These are phyloP conservation scores for Polyrhizophydium stewartii DNA, from an alignment of 371 early-diverging fungal species.

Conservation along the genomic window DNA sequence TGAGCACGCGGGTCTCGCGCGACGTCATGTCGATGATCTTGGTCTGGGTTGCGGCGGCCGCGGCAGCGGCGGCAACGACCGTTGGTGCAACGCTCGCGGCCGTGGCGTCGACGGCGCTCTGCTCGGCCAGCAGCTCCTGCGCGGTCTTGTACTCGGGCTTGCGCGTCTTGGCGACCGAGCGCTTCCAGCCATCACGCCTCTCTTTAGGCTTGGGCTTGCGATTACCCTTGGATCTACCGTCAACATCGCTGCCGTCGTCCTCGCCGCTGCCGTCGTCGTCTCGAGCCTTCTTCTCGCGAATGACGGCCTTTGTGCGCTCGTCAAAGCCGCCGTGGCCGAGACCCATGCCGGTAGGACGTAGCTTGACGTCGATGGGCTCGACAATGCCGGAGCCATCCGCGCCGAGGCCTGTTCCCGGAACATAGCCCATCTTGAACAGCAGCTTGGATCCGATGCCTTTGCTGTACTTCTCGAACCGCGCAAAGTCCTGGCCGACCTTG, in stretches of 20 bases:
- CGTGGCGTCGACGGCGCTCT: slow-evolving; percentile 17
- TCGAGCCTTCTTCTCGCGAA: slow-evolving; percentile 18
- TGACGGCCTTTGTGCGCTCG: slow-evolving; percentile 49
- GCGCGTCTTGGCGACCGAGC: slow-evolving; percentile 20
- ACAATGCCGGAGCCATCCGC: slow-evolving; percentile 76
- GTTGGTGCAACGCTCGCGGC: not conserved
- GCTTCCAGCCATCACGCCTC: slow-evolving; percentile 44
- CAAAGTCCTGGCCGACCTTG: slow-evolving; percentile 61
- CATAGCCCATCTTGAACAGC: slow-evolving; percentile 84
- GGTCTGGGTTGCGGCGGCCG: slow-evolving; percentile 22
- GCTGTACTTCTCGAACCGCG: slow-evolving; percentile 64
- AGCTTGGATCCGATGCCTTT: slow-evolving; percentile 72
- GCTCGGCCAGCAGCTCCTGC: slow-evolving; percentile 54
- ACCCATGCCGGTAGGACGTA: slow-evolving; percentile 77
- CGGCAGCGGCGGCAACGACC: slow-evolving; percentile 1
- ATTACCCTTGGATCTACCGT: slow-evolving; percentile 22
- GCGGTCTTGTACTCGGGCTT: slow-evolving; percentile 68
- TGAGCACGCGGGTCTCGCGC: slow-evolving; percentile 58
- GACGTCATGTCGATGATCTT: slow-evolving; percentile 85
- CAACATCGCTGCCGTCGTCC: slow-evolving; percentile 31
- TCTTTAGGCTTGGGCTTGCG: slow-evolving; percentile 17
- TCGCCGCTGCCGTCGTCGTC: slow-evolving; percentile 51
- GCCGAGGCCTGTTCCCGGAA: slow-evolving; percentile 80
- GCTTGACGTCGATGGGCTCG: slow-evolving; percentile 82
- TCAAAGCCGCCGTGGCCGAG: slow-evolving; percentile 73